A percentile compares a stretch with the other conserved stretches of the same genome.
Conservation (phyloP, 1,284 basidiomycete genomes). For the Leucocoprinus gongylophorus region DNA sequence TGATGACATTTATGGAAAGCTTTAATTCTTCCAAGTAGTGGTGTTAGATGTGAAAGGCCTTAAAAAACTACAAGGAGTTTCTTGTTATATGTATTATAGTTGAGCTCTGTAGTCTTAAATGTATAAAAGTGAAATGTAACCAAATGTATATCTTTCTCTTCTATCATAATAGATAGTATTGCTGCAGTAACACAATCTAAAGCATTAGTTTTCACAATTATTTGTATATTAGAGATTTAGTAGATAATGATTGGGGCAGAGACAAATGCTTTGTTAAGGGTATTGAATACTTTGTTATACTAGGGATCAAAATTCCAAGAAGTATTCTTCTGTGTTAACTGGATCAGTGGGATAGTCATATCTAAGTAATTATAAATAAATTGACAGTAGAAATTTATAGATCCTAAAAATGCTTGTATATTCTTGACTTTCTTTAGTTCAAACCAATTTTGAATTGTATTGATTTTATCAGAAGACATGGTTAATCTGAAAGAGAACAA, state of each 20-base stretch:
- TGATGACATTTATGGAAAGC: conserved; percentile 27
- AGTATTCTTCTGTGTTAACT: too few relatives aligned
- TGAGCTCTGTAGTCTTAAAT: conserved; percentile 29
- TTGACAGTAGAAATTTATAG: too few relatives aligned
- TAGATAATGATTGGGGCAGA: conserved; percentile 29
- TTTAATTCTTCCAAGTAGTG: conserved; percentile 42
- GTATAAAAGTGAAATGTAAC: conserved; percentile 27
- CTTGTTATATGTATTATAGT: conserved; percentile 37
- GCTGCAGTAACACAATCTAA: too few relatives aligned
- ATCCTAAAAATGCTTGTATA: too few relatives aligned
- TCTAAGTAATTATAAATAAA: too few relatives aligned
- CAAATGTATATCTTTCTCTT: conserved; percentile 22
- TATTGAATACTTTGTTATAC: conserved; percentile 21
- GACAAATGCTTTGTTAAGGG: conserved; percentile 28
- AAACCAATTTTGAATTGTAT: conserved; percentile 16
- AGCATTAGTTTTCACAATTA: conserved; percentile 27
- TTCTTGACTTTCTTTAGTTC: too few relatives aligned
- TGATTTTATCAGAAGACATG: conserved; percentile 22
- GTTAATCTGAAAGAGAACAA: conserved; percentile 13
- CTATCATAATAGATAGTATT: conserved; percentile 14
- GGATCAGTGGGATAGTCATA: too few relatives aligned
- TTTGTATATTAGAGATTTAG: conserved; percentile 25
- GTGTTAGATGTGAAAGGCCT: conserved; percentile 19
- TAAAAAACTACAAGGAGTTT: conserved; percentile 32
- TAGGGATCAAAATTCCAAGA: conserved; percentile 21